Percentiles rank a stretch among this genome's conserved stretches.
Conservation (phyloP, 805 yeast genomes). For the Lachancea dasiensis region DNA sequence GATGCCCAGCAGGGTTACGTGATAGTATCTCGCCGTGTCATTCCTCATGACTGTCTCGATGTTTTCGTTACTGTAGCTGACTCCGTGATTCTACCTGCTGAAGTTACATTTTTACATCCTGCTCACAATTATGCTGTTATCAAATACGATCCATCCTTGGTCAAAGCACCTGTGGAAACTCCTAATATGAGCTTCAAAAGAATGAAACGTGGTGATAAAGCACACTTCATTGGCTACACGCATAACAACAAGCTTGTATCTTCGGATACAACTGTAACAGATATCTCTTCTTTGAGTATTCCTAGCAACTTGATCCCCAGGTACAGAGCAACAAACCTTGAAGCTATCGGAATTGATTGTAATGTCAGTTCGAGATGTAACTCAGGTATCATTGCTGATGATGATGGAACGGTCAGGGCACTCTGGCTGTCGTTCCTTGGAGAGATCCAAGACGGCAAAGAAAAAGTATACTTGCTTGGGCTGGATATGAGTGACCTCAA, state of each 20-base stretch:
- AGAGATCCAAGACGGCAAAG: conserved; percentile 57
- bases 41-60: conserved; percentile 76
- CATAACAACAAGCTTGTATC: conserved; percentile 61
- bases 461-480: conserved; percentile 66
- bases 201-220: conserved; percentile 67
- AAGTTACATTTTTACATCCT: conserved; percentile 81
- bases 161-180: conserved; percentile 63
- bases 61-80: conserved; percentile 78
- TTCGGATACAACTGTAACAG: conserved; percentile 71
- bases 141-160: conserved; percentile 71
- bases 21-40: conserved; percentile 66
- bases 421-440: conserved; percentile 83
- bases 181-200: conserved; percentile 55
- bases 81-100: conserved; percentile 71
- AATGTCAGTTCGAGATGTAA: conserved; percentile 65
- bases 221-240: conserved; percentile 77
- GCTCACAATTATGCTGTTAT: conserved; percentile 79
- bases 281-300: conserved; percentile 65
- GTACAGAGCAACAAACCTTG: conserved; percentile 79
- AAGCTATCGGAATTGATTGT: conserved; percentile 69
- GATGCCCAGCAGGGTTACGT: conserved; percentile 79
- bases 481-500: conserved; percentile 64
- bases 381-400: conserved; percentile 72
- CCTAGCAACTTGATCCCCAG: conserved; percentile 70
- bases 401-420: conserved; percentile 74